phyloP scores from a whole-genome alignment of 1,284 basidiomycete species.

The Salmacisia buchloeana region DNA sequence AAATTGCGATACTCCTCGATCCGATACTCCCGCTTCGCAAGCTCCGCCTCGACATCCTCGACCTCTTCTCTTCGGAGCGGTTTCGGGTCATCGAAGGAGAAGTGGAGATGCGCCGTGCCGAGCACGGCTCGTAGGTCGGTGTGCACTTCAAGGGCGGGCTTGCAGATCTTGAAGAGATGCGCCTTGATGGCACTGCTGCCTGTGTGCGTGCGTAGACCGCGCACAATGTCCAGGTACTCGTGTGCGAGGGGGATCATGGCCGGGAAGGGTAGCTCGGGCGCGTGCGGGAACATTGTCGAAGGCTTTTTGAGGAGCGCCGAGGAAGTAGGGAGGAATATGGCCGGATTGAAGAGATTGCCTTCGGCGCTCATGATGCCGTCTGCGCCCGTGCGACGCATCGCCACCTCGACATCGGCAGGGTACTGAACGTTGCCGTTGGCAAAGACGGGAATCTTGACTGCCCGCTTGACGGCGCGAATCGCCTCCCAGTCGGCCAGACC shows the following conservation, averaged over 20 bases:
- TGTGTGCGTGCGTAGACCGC: conserved; percentile 67
- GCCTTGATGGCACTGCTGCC: conserved; percentile 73
- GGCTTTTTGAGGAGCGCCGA: background rate
- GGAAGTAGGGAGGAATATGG: conserved; percentile 60
- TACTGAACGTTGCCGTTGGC: conserved; percentile 96
- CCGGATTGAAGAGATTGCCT: conserved; percentile 88
- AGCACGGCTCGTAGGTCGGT: conserved; percentile 68
- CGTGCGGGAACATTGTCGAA: conserved; percentile 20
- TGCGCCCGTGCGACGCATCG: conserved; percentile 72
- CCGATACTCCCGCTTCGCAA: conserved; percentile 52
- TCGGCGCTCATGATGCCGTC: conserved; percentile 95
- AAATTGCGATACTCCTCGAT: conserved; percentile 60
- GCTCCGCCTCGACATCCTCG: conserved; percentile 56
- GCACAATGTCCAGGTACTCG: conserved; percentile 81
- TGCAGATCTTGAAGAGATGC: conserved; percentile 86
- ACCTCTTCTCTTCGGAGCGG: conserved; percentile 30
- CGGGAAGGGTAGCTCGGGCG: conserved; percentile 55
- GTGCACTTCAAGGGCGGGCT: conserved; percentile 67
- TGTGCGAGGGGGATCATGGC: conserved; percentile 65
- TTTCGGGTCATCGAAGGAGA: conserved; percentile 56
- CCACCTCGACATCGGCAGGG: conserved; percentile 70
- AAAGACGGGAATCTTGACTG: conserved; percentile 85
- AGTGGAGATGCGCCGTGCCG: background rate
- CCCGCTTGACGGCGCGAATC: conserved; percentile 77
- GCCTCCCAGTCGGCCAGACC: conserved; percentile 77